Evolutionary conservation across 768 basidiomycete species (phyloP).

Genomic region (Tylopilus plumbeoviolaceoides): DNA sequence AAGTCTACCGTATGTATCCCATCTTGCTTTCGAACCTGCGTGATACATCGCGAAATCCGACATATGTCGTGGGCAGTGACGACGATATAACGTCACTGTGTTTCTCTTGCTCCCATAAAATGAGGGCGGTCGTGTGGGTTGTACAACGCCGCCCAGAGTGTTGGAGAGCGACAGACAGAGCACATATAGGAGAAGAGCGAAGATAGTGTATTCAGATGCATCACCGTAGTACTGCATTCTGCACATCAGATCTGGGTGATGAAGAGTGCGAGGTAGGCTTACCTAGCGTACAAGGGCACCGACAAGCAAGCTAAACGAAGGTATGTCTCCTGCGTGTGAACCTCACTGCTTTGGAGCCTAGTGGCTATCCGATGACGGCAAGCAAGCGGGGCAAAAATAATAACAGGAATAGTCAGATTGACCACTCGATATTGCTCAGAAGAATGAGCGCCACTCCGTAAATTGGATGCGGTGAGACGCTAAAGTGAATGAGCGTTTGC

Average conservation of each 20-base stretch:
- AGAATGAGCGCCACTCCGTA: conserved; percentile 82
- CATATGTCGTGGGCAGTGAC: conserved; percentile 34
- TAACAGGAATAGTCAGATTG: conserved; percentile 29
- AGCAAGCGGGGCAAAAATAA: conserved; percentile 41
- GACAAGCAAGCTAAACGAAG: neutral
- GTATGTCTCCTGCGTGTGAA: conserved; percentile 52
- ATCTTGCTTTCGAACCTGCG: conserved; percentile 36
- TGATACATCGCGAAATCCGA: conserved; percentile 27
- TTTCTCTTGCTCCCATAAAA: conserved; percentile 89
- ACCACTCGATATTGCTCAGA: conserved; percentile 61
- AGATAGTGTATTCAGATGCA: conserved; percentile 4
- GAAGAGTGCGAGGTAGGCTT: neutral
- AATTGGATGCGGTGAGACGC: conserved; percentile 54
- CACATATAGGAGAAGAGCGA: neutral
- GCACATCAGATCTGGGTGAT: neutral
- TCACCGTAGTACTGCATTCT: neutral
- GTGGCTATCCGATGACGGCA: conserved; percentile 23
- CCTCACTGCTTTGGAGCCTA: conserved; percentile 34
- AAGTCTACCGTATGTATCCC: conserved; percentile 22
- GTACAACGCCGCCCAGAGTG: conserved; percentile 88
- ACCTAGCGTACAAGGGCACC: conserved; percentile 12
- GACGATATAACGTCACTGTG: conserved; percentile 22
- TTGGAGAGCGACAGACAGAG: conserved; percentile 62
- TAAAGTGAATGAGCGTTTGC: conserved; percentile 77
- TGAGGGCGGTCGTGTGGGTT: conserved; percentile 82